Conservation (phyloP, 148 eudicot species). For the Arctostaphylos glauca region DNA sequence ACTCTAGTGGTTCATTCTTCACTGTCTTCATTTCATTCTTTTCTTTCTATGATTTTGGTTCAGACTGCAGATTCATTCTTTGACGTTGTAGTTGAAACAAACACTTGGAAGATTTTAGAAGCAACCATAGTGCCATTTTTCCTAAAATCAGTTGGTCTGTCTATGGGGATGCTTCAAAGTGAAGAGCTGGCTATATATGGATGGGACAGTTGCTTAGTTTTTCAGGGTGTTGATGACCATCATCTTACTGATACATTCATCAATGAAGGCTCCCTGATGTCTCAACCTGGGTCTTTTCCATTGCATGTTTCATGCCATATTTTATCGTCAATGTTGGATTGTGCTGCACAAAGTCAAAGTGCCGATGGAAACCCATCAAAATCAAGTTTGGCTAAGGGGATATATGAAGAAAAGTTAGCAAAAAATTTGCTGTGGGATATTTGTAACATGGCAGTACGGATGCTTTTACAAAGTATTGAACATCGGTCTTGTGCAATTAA, state of each 20-base stretch:
- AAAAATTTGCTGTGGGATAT: constrained; percentile 70
- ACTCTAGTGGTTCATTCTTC: neutral
- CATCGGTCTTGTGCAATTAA: constrained; percentile 71
- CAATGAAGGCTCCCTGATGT: constrained; percentile 13
- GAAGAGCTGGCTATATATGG: constrained; percentile 41
- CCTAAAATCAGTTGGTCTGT: constrained; percentile 56
- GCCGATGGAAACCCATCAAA: constrained; percentile 25
- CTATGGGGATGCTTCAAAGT: constrained; percentile 61
- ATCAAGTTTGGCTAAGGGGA: constrained; percentile 24
- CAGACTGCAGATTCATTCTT: constrained; percentile 63
- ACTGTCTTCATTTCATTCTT: constrained; percentile 8
- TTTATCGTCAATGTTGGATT: constrained; percentile 55
- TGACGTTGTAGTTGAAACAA: constrained; percentile 58
- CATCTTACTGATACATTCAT: constrained; percentile 20
- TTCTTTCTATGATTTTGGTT: constrained; percentile 15
- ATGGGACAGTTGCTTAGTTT: constrained; percentile 38
- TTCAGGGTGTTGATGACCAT: constrained; percentile 26
- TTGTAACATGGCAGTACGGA: constrained; percentile 54
- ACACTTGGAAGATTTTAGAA: constrained; percentile 65
- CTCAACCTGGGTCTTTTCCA: constrained; percentile 35
- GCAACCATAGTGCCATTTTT: constrained; percentile 61
- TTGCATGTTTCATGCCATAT: constrained; percentile 61
- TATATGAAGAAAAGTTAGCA: constrained; percentile 35
- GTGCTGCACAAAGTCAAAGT: constrained; percentile 41
- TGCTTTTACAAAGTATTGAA: constrained; percentile 73